Percentiles rank a stretch among this genome's conserved stretches.
These are phyloP conservation scores for Penicillium bovifimosum DNA, from an alignment of 495 filamentous ascomycete species.

Conservation along the genomic window DNA sequence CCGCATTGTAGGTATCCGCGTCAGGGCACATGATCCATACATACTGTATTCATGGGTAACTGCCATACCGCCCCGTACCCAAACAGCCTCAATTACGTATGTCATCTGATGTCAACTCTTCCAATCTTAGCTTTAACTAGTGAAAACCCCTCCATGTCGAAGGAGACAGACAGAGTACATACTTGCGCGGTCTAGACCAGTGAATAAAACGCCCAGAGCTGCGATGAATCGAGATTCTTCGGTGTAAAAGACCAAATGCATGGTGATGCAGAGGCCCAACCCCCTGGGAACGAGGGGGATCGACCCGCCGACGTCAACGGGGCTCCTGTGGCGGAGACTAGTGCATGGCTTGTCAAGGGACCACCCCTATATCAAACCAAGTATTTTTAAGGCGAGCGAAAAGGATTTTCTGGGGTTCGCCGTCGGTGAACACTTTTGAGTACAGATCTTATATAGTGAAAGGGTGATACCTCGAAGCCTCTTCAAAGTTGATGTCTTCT, in stretches of 20 bases:
- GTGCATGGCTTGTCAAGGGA: neutral
- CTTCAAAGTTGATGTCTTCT: neutral
- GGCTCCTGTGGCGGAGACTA: conserved; percentile 3
- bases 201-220: neutral
- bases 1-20: neutral
- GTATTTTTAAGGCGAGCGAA: too few relatives aligned
- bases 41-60: neutral
- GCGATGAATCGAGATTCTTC: neutral
- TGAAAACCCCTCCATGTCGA: neutral
- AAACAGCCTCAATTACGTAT: neutral
- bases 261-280: conserved; percentile 1
- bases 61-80: neutral
- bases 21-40: neutral
- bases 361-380: neutral
- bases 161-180: neutral
- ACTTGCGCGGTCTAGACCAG: neutral
- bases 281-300: conserved; percentile 5
- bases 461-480: neutral
- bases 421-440: neutral
- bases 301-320: conserved; percentile 11
- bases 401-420: neutral
- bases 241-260: neutral
- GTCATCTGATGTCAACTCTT: neutral
- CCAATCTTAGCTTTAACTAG: neutral
- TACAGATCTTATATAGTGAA: too few relatives aligned